These are phyloP conservation scores for Hyaloraphidium curvatum DNA, from an alignment of 192 early-diverging fungal species.

Conservation along the genomic window DNA sequence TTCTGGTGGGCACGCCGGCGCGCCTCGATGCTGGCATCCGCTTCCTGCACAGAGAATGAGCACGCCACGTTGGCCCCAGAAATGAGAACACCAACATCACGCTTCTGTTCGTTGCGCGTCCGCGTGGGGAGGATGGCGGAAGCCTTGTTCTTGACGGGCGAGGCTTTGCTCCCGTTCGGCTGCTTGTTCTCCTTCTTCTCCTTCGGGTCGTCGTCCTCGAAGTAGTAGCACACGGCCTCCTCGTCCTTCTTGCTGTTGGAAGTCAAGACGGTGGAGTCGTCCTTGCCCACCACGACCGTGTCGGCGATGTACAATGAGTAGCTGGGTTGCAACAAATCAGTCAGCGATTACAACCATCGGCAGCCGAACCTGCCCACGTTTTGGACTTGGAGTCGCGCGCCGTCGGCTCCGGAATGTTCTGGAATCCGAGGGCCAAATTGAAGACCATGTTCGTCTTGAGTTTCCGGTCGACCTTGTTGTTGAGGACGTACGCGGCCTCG, in stretches of 20 bases:
- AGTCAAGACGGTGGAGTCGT: slow-evolving; percentile 5
- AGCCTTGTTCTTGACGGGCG: neutral
- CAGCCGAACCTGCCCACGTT: too few species aligned
- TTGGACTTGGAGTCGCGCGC: slow-evolving; percentile 48
- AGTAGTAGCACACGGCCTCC: slow-evolving; percentile 2
- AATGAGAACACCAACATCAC: too few species aligned
- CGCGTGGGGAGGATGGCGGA: neutral
- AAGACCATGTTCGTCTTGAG: slow-evolving; percentile 69
- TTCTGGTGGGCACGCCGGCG: slow-evolving; percentile 61
- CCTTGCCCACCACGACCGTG: slow-evolving; percentile 54
- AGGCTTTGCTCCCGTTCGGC: neutral
- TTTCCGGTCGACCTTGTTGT: slow-evolving; percentile 39
- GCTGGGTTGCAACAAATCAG: slow-evolving; percentile 12
- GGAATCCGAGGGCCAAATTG: slow-evolving; percentile 68
- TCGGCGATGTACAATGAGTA: slow-evolving; percentile 77
- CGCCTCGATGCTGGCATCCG: neutral
- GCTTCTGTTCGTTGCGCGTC: slow-evolving; percentile 43
- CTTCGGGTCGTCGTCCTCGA: slow-evolving; percentile 5
- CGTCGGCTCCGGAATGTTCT: slow-evolving; percentile 57
- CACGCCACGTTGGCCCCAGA: too few species aligned
- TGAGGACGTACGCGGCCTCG: slow-evolving; percentile 62
- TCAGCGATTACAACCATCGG: slow-evolving; percentile 5
- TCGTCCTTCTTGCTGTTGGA: neutral
- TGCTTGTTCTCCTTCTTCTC: slow-evolving; percentile 12
- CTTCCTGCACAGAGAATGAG: too few species aligned